Base-by-base conservation (phyloP, 1,284 basidiomycete genomes). In the Tilletia horrida region DNA sequence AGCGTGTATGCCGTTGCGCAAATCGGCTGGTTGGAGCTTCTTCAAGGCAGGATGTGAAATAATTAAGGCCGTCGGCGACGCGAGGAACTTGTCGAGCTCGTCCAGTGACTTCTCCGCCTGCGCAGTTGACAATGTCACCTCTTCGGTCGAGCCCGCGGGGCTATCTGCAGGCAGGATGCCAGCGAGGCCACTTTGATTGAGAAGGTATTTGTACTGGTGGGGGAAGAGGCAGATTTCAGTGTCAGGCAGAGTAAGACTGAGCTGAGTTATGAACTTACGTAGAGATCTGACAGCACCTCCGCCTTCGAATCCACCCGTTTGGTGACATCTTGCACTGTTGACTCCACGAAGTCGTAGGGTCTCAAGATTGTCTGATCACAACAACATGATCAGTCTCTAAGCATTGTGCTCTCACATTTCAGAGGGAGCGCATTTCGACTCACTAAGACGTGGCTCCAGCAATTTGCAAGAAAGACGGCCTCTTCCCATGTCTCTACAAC, bases 381-480 rank as follows among this genome's bases (percentile, higher is more conserved):
- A 31, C 23, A 48, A 55, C 13, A 50, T 50, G 50, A 4, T 8
- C 18, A 55, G 25, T 18, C 45, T 48, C 18, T 27, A 13, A 62
- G 52, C 14, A 21, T 29, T 21, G 13, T 43, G 18, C 11, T 25
- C 23, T n/a, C 8, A 27, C 59, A 29, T 9, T 2, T 2, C 8
- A 13, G 40, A 16, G 16, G 21, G 7, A 48, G 35, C 11, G 35
- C 11, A 6, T 4, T 4, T 4, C 6, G 16, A 65, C 64, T 65
- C 44, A 68, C 67, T 42, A 47, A 16, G 3, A 78, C 42, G 31
- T 70, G 62, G 14, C 69, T 70, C 42, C 72, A 65, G 57, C 75
- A 76, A 65, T 78, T 78, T 48, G 62, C 63, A 2, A 64, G 45
- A 35, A 73, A 77, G 13, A 77, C 55, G 29, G 55, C 43, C 13